Evolutionary conservation across 164 flowering plant genomes (phyloP).

Genomic region (Aristolochia contorta): DNA sequence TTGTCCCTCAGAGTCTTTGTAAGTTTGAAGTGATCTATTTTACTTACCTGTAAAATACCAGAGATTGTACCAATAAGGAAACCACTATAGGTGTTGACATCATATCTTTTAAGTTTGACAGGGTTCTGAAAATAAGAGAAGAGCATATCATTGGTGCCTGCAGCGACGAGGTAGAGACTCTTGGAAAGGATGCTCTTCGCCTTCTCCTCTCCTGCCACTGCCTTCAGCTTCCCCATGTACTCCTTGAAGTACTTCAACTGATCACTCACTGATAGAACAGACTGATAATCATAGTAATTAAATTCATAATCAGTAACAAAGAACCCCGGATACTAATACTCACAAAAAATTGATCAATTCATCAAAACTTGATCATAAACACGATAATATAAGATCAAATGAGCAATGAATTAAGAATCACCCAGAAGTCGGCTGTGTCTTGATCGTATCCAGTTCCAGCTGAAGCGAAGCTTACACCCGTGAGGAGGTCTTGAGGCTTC

Average conservation of each 20-base stretch:
- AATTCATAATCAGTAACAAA: background rate
- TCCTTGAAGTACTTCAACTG: slow-evolving; percentile 55
- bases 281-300: slow-evolving; percentile 20
- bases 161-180: slow-evolving; percentile 31
- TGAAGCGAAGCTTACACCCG: slow-evolving; percentile 58
- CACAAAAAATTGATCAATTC: background rate
- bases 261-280: slow-evolving; percentile 29
- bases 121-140: slow-evolving; percentile 33
- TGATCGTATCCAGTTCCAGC: slow-evolving; percentile 48
- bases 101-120: slow-evolving; percentile 24
- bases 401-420: background rate
- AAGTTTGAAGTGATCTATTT: background rate
- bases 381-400: background rate
- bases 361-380: background rate
- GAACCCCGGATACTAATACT: background rate
- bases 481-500: slow-evolving; percentile 30
- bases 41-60: slow-evolving; percentile 39
- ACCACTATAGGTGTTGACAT: slow-evolving; percentile 37
- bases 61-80: slow-evolving; percentile 36
- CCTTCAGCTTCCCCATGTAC: slow-evolving; percentile 38
- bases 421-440: slow-evolving; percentile 16
- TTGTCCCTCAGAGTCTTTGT: background rate
- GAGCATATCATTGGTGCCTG: slow-evolving; percentile 60
- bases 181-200: slow-evolving; percentile 29
- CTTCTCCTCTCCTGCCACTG: slow-evolving; percentile 39